Base-by-base conservation (phyloP, 2,329 filamentous ascomycete species). In the Botrytis cinerea region DNA sequence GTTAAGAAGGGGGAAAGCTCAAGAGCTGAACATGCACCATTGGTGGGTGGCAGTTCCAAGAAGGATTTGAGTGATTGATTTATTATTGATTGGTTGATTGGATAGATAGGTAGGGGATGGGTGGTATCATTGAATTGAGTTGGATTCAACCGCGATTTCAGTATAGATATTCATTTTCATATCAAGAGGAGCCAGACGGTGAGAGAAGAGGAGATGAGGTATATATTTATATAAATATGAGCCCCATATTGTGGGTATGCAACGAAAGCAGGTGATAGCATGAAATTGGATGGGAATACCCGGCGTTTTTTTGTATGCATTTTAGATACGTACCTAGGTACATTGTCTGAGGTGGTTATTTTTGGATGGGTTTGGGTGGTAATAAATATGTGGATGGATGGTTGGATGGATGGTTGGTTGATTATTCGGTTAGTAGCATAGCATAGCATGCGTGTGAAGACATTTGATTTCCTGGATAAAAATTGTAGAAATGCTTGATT, bases 21-120 rank as follows among this genome's bases (percentile, higher is more conserved):
- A 16, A 48, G 72, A 45, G 38, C 38, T 8, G 72, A 71, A 60
- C 45, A 32, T 20, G 67, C 40, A 10, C 71, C 63, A 4, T n/a
- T 73, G 43, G 71, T 73, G 28, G 63, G 63, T 4, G 54, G 14
- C 0, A 51, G 63, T 28, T 32, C 16, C 6, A 73, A 69, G 63
- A 70, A 70, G 40, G 71, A 73, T 69, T 51, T 73, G 48, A 73
- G 51, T 61, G 71, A 69, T 73, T 73, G 64, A 73, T 16, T 46
- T 54, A 3, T 54, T 54, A 25, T 48, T 54, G 25, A 3, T 54
- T 54, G 22, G 10, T 6, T 14, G 25, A 4, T 32, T 32, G 32
- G 32, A 32, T 32, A 4, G 32, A 32, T 32, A 4, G 48, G n/a
- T 54, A 8, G 46, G 40, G 32, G 22, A 45, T 14, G 4, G 48